A percentile compares a stretch with the other conserved stretches of the same genome.
These are phyloP conservation scores for Rubia yunnanensis DNA, from an alignment of 257 asterid species.

Conservation along the genomic window DNA sequence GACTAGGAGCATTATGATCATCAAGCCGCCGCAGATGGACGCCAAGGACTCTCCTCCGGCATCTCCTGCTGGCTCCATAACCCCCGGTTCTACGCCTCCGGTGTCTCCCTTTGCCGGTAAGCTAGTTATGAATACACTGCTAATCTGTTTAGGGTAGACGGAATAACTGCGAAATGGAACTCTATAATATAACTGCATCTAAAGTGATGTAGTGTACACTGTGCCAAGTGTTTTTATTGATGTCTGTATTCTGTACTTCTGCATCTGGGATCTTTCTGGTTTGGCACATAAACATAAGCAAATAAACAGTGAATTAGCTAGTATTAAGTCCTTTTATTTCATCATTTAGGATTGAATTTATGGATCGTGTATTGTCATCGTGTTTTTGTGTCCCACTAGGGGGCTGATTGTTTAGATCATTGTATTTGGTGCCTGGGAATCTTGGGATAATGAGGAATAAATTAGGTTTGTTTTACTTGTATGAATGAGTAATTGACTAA, in stretches of 20 bases:
- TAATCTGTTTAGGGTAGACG: background rate
- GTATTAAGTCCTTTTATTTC: background rate
- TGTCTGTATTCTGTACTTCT: constrained; percentile 14
- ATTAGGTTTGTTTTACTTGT: background rate
- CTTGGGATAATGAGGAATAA: background rate
- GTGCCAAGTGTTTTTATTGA: background rate
- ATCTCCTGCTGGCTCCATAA: constrained; percentile 77
- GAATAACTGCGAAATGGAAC: background rate
- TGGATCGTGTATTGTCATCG: background rate
- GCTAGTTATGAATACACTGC: constrained; percentile 6
- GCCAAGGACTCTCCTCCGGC: constrained; percentile 75
- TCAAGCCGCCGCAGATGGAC: constrained; percentile 47
- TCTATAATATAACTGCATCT: background rate
- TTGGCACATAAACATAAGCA: background rate
- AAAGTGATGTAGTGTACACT: background rate
- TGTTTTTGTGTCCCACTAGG: background rate
- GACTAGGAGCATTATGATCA: constrained; percentile 90
- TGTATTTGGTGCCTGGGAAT: background rate
- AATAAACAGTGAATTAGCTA: background rate
- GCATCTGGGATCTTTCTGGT: too few species aligned
- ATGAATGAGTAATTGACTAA: background rate
- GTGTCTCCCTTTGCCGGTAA: constrained; percentile 91
- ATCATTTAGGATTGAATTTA: background rate
- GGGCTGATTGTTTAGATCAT: background rate
- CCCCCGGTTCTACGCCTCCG: constrained; percentile 78